These are phyloP conservation scores for Neotropicomus parvogracilis DNA, from an alignment of 1,284 basidiomycete species.

Conservation along the genomic window DNA sequence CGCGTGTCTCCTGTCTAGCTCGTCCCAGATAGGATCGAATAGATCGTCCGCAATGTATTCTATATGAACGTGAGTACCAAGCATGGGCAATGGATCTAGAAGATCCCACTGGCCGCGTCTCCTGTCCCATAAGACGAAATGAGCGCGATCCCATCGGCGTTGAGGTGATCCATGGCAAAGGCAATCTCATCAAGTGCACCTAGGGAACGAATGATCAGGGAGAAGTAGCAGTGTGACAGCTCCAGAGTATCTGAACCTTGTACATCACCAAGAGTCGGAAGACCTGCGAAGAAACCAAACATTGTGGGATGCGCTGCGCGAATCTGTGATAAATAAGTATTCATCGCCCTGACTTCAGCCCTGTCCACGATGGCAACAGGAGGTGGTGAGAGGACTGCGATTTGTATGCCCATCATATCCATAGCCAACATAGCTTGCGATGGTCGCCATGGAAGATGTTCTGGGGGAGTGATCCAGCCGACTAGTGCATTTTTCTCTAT, in stretches of 20 bases:
- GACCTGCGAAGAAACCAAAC: conserved; percentile 64
- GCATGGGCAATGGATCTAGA: not conserved
- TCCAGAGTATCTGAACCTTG: conserved; percentile 41
- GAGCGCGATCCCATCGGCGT: conserved; percentile 59
- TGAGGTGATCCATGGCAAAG: conserved; percentile 54
- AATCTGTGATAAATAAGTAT: conserved; percentile 45
- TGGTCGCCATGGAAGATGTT: conserved; percentile 63
- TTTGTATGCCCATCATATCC: conserved; percentile 52
- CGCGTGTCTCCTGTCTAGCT: conserved; percentile 52
- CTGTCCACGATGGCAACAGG: conserved; percentile 49
- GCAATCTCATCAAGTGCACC: conserved; percentile 55
- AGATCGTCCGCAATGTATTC: conserved; percentile 61
- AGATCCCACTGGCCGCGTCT: conserved; percentile 39
- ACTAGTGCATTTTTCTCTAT: conserved; percentile 40
- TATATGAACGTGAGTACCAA: conserved; percentile 28
- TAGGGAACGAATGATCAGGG: conserved; percentile 24
- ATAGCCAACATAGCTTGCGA: conserved; percentile 54
- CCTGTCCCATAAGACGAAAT: conserved; percentile 61
- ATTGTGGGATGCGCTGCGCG: conserved; percentile 46
- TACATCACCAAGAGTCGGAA: conserved; percentile 58
- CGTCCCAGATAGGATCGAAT: conserved; percentile 64
- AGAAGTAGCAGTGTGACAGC: conserved; percentile 1
- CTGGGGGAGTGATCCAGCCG: conserved; percentile 59
- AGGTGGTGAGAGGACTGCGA: conserved; percentile 63
- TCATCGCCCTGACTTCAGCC: conserved; percentile 43